Evolutionary conservation across 2,329 filamentous ascomycete genomes (phyloP).

Genomic region (Malbranchea cinnamomea): DNA sequence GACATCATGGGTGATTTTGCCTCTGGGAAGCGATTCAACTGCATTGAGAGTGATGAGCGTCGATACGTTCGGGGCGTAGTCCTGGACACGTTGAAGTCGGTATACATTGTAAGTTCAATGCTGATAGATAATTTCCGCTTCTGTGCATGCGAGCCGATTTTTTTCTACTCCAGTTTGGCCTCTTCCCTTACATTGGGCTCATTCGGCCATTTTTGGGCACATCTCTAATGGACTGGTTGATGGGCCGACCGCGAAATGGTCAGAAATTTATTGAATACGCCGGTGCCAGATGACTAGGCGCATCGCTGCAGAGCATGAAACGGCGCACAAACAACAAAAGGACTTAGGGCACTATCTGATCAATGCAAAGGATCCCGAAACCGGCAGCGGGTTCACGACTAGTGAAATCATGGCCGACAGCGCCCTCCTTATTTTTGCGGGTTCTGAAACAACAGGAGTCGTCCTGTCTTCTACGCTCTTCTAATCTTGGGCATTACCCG

Average conservation of each 20-base stretch:
- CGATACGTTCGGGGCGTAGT: conserved; percentile 16
- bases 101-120: conserved; percentile 9
- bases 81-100: conserved; percentile 7
- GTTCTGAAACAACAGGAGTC: conserved; percentile 26
- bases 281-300: conserved; percentile 28
- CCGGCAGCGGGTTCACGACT: conserved; percentile 27
- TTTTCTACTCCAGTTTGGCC: conserved; percentile 8
- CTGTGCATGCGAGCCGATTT: neutral
- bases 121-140: neutral
- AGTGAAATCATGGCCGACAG: conserved; percentile 35
- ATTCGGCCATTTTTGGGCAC: conserved; percentile 7
- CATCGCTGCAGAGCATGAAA: conserved; percentile 15
- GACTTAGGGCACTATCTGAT: conserved; percentile 35
- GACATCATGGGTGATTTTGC: conserved; percentile 22
- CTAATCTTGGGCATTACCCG: conserved; percentile 24
- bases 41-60: conserved; percentile 10
- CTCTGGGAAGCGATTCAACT: conserved; percentile 21
- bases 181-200: conserved; percentile 5
- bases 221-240: conserved; percentile 7
- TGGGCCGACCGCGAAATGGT: conserved; percentile 7
- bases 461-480: conserved; percentile 22
- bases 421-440: conserved; percentile 34
- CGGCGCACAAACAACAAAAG: conserved; percentile 19
- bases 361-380: conserved; percentile 31
- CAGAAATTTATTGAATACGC: conserved; percentile 6